Evolutionary conservation across 106 monocot genomes (phyloP), one percentile per base, ranked within the genome.

Genomic region (Apostasia shenzhenica): DNA sequence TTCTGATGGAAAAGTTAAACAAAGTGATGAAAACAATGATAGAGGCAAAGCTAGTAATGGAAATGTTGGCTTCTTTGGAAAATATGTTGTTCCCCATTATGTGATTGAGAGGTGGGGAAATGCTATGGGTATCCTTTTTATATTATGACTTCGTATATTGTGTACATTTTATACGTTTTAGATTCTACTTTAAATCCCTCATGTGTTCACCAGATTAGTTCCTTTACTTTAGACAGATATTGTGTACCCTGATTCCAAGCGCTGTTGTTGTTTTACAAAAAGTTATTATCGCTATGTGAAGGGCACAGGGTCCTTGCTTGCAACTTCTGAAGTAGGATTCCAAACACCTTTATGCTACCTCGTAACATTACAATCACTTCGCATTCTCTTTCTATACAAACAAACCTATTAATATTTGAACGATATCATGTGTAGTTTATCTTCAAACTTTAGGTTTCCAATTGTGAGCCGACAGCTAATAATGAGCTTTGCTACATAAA

Each of bases 241-340:
- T 79, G 97, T 99, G 44, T 89, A 73, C 72, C 92, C 87, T 67
- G 81, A 82, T 65, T 99, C 92, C 2, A 90, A 71, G 14, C 82
- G 90, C 13, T 93, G 97, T 59, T 99, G 99, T 70, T 99, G 99
- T 75, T 99, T 99, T 68, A 99, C 99, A 4, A 99, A 93, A 78
- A 93, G 99, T 71, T 99, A 99, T 57, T 85, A 85, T 72, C 92
- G 92, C 45, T 99, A 90, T 74, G 93, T 99, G 68, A 99, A 97
- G 82, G 97, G 97, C 46, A 97, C 97, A 46, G 97, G 97, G 45
- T 97, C 97, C 46, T 79, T 97, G 66, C 69, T 97, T 54, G 92
- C 82, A 40, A 97, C 92, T 39, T 77, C 73, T 63, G 66, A 87
- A 62, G 95, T 97, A 79, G 70, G 73, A 53, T 59, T 42, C 41